phyloP scores from a whole-genome alignment of 2,329 filamentous ascomycete species.

The Alternaria sp. region DNA sequence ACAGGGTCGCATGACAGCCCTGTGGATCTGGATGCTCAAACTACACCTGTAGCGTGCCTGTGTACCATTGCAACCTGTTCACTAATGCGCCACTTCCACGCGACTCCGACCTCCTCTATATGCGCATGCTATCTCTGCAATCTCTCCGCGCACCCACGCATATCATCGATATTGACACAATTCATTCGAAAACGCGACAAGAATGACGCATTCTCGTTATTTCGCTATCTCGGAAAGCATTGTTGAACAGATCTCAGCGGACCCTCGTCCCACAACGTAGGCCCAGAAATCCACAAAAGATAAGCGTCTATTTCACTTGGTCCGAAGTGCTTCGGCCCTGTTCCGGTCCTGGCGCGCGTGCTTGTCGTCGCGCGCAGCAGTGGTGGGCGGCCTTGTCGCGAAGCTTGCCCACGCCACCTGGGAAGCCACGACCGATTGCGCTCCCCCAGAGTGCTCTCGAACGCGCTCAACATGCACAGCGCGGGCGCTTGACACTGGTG shows the following conservation, averaged over 20 bases:
- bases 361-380: not conserved
- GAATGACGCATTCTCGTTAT: slow-evolving; percentile 2
- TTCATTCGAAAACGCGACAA: not conserved
- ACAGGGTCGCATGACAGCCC: not conserved
- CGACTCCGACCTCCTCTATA: not conserved
- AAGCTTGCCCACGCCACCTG: slow-evolving; percentile 4
- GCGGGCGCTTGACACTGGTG: slow-evolving; percentile 3
- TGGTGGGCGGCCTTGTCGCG: not conserved
- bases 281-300: slow-evolving; percentile 13
- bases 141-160: not conserved
- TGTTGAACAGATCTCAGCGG: slow-evolving; percentile 6
- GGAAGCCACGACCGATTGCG: not conserved
- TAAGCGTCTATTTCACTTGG: slow-evolving; percentile 11
- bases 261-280: slow-evolving; percentile 6
- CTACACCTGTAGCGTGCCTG: not conserved
- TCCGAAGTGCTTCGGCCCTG: slow-evolving; percentile 3
- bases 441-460: slow-evolving; percentile 9
- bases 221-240: slow-evolving; percentile 4
- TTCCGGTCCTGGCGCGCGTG: not conserved
- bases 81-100: not conserved
- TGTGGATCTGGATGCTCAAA: not conserved
- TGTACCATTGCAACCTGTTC: not conserved
- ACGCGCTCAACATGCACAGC: not conserved
- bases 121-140: slow-evolving; percentile 1
- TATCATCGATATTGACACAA: not conserved